Base-by-base conservation (phyloP, 768 basidiomycete species). In the Termitomyces sp. region DNA sequence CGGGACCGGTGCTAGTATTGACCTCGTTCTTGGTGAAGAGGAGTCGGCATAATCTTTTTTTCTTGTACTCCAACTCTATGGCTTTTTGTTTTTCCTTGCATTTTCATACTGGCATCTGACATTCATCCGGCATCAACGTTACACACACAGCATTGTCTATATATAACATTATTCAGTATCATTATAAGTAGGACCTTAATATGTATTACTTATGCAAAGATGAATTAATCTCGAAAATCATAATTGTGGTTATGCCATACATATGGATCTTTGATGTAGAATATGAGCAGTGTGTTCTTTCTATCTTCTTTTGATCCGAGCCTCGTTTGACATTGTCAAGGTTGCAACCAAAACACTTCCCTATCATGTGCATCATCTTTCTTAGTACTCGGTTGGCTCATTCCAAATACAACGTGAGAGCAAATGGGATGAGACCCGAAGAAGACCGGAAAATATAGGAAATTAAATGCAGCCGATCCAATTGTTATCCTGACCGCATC, bases 1-100 rank as follows among this genome's bases (percentile, higher is more conserved):
- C 54, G 75, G 78, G 27, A 81, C 79, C 15, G 78, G 80, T 6
- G 69, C 70, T 20, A 68, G 68, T 5, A 53, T 66, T 2, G 63
- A 65, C 20, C 63, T 67, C 61, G 57, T 66, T 2, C n/a, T 59
- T 13, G 60, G 53, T 16, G 33, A 58, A 54, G 53, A 41, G 44
- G 47, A 51, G 33, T 54, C 44, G 30, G 5, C 27, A 16, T 46
- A 18, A 55, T 20, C 9, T 20, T 22, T 44, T 7, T 27, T 22
- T 15, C 18, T 47, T 27, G 46, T 16, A 27, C 13, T 8, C 3
- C 46, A 27, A 6, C 34, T 51, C 0, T 24, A 1, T 37, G 16
- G 24, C 24, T 2, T 31, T 7, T 54, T 18, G 5, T 22, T 30
- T 37, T n/a, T n/a, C 22, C 3, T 30, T 16, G 27, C 7, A 54